A percentile compares a stretch with the other conserved stretches of the same genome.
Conservation (phyloP, 2,329 filamentous ascomycete species). For the Diaporthe sp. region DNA sequence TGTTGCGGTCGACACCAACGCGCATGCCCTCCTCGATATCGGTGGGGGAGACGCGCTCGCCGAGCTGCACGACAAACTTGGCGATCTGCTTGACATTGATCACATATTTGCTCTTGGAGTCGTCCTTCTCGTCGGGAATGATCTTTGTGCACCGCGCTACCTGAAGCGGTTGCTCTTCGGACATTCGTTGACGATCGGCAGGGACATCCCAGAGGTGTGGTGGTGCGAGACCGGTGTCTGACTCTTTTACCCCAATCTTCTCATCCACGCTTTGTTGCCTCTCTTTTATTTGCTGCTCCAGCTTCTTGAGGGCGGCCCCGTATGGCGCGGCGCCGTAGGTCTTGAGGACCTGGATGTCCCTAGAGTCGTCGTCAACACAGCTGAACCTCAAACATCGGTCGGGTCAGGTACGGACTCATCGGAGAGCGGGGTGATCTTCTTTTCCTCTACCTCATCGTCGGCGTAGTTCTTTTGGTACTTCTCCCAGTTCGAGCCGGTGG, state of each 20-base stretch:
- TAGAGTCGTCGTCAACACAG: slow-evolving; percentile 52
- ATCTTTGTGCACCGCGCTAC: slow-evolving; percentile 99
- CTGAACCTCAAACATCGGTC: slow-evolving; percentile 19
- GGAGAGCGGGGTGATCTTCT: slow-evolving; percentile 97
- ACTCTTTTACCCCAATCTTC: slow-evolving; percentile 97
- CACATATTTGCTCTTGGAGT: slow-evolving; percentile 99
- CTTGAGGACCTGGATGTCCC: slow-evolving; percentile 99
- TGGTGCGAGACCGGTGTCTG: slow-evolving; percentile 96
- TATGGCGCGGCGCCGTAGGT: slow-evolving; percentile 98
- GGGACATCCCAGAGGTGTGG: slow-evolving; percentile 99
- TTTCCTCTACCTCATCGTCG: slow-evolving; percentile 97
- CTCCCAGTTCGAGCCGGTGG: slow-evolving; percentile 95
- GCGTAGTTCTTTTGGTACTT: slow-evolving; percentile 98
- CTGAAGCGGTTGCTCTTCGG: slow-evolving; percentile 96
- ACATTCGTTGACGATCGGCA: slow-evolving; percentile 98
- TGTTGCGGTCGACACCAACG: slow-evolving; percentile 97
- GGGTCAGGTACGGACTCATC: slow-evolving; percentile 73
- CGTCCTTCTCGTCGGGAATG: slow-evolving; percentile 94
- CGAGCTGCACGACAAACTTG: slow-evolving; percentile 98
- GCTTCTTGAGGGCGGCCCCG: slow-evolving; percentile 91
- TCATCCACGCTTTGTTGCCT: slow-evolving; percentile 98
- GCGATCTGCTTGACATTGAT: slow-evolving; percentile 99
- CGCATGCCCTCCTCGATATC: slow-evolving; percentile 99
- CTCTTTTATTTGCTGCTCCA: slow-evolving; percentile 99
- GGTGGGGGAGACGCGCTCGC: slow-evolving; percentile 95